A percentile compares a stretch with the other conserved stretches of the same genome.
Evolutionary conservation across 1,139 yeast genomes (phyloP).

Genomic region (Arxiozyma telluris): DNA sequence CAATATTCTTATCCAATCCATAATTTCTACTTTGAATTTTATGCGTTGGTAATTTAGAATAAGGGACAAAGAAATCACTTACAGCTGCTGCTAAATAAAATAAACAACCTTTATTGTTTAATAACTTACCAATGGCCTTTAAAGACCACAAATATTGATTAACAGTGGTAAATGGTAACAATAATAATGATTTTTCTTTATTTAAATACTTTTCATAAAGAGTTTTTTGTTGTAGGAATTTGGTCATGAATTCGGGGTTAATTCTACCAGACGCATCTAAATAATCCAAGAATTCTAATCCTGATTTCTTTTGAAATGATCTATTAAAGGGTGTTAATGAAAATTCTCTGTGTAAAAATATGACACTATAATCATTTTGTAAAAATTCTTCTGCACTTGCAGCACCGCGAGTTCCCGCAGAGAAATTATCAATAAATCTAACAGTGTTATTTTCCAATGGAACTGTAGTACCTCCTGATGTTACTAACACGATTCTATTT

Average conservation of each 20-base stretch:
- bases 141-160: slow-evolving; percentile 86
- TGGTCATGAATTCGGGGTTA: slow-evolving; percentile 49
- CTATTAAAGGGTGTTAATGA: slow-evolving; percentile 86
- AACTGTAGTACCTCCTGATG: slow-evolving; percentile 98
- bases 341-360: slow-evolving; percentile 85
- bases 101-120: slow-evolving; percentile 53
- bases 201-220: slow-evolving; percentile 52
- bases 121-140: slow-evolving; percentile 51
- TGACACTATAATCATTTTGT: slow-evolving; percentile 80
- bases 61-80: slow-evolving; percentile 88
- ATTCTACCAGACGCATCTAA: slow-evolving; percentile 50
- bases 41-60: slow-evolving; percentile 78
- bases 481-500: slow-evolving; percentile 65
- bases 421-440: slow-evolving; percentile 88
- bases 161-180: slow-evolving; percentile 88
- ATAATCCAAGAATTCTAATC: slow-evolving; percentile 73
- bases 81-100: slow-evolving; percentile 97
- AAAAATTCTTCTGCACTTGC: slow-evolving; percentile 88
- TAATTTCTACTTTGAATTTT: slow-evolving; percentile 79
- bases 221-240: slow-evolving; percentile 56
- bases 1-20: slow-evolving; percentile 1
- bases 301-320: slow-evolving; percentile 61
- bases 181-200: slow-evolving; percentile 36
- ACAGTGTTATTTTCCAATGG: slow-evolving; percentile 96
- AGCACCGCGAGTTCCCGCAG: slow-evolving; percentile 97